Percentiles rank a stretch among this genome's conserved stretches.
phyloP scores from a whole-genome alignment of 2,329 filamentous ascomycete genomes.

The Phaeosphaeria sp. region DNA sequence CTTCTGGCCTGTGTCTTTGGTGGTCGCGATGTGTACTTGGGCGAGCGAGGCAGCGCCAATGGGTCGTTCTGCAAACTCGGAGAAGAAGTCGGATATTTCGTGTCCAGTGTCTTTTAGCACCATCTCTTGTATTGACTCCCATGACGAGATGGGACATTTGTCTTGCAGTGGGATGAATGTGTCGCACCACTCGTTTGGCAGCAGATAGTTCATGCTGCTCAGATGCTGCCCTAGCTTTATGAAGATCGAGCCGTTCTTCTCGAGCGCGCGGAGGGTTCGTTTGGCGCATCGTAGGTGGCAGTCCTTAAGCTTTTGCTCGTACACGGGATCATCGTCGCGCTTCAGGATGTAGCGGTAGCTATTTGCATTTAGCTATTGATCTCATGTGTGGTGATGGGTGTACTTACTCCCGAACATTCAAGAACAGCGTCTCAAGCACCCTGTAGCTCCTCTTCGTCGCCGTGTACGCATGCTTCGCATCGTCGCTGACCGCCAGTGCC shows the following conservation, averaged over 20 bases:
- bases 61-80: slow-evolving; percentile 78
- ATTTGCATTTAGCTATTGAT: too few relatives aligned
- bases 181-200: slow-evolving; percentile 90
- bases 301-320: slow-evolving; percentile 72
- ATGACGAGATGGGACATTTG: slow-evolving; percentile 90
- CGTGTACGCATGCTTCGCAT: slow-evolving; percentile 78
- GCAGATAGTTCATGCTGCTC: slow-evolving; percentile 93
- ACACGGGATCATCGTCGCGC: slow-evolving; percentile 68
- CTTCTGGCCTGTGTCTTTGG: slow-evolving; percentile 81
- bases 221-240: slow-evolving; percentile 97
- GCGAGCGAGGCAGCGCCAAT: slow-evolving; percentile 94
- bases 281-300: slow-evolving; percentile 94
- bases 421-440: slow-evolving; percentile 74
- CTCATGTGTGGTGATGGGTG: neutral
- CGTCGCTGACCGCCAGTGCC: slow-evolving; percentile 62
- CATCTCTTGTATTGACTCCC: slow-evolving; percentile 86
- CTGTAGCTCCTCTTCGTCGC: slow-evolving; percentile 79
- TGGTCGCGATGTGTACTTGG: slow-evolving; percentile 87
- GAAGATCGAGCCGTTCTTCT: slow-evolving; percentile 97
- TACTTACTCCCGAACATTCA: slow-evolving; percentile 88
- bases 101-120: slow-evolving; percentile 82
- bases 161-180: slow-evolving; percentile 97
- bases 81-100: slow-evolving; percentile 82
- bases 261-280: slow-evolving; percentile 82
- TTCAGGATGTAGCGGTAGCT: slow-evolving; percentile 91